Evolutionary conservation across 2,329 filamentous ascomycete genomes (phyloP), one percentile per base, ranked within the genome.

Genomic region (Penicillium sp.): DNA sequence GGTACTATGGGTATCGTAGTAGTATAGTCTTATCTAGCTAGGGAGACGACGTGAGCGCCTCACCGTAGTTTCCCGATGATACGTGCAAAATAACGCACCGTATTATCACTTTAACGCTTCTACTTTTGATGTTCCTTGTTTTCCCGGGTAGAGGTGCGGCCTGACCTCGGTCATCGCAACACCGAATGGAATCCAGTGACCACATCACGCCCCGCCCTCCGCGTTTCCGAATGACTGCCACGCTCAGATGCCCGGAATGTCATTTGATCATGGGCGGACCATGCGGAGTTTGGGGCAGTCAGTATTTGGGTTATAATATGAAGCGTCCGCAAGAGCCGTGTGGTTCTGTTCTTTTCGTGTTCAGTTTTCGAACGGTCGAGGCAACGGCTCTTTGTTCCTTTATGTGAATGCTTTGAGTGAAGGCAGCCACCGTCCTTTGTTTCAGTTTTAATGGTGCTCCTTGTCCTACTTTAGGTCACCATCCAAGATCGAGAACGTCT

Each of bases 191-290:
- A 46, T 47, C 57, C 33, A 55, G 46, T 59, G 48, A 60, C 54
- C 49, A 18, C n/a, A 50, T 62, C 60, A 62, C 52, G 51, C 58
- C 50, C 40, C 50, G 47, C 43, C 14, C 46, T 38, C 42, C 49
- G 48, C 44, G 45, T 49, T 43, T 47, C 28, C 52, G 52, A 49
- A 56, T 62, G 60, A 61, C 54, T 52, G 25, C 14, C 27, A 49
- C 46, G 46, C 45, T 50, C 59, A 51, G 50, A 54, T 54, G 35
- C 40, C 31, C 35, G 16, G 33, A 49, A 54, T 44, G 56, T 61
- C 56, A 61, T 41, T 59, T 59, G 56, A 56, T 44, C 39, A 24
- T 2, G 27, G 22, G 30, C 42, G 27, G 22, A 36, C 42, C 14
- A 20, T 36, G 14, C 16, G 31, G 20, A 39, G 4, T 16, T 18